A percentile compares a stretch with the other conserved stretches of the same genome.
Evolutionary conservation across 805 yeast species (phyloP).

Genomic region (Hanseniaspora lindneri): DNA sequence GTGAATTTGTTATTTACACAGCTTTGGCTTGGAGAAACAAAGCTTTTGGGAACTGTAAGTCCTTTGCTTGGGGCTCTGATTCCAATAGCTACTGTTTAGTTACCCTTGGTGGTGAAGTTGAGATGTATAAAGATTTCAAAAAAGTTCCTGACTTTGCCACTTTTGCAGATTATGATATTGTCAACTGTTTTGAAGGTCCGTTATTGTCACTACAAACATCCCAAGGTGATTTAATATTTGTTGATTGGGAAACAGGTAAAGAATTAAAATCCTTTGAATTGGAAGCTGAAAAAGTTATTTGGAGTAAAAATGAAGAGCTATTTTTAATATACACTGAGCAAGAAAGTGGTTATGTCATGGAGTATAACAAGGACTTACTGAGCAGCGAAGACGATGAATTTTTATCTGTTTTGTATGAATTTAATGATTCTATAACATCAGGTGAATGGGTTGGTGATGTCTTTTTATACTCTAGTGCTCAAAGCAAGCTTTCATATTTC

Average conservation of each 20-base stretch:
- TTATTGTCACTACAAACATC: constrained; percentile 64
- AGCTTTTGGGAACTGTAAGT: constrained; percentile 78
- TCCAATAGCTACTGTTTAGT: constrained; percentile 76
- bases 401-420: constrained; percentile 73
- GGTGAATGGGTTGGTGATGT: constrained; percentile 98
- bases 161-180: constrained; percentile 60
- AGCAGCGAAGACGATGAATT: constrained; percentile 58
- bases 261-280: constrained; percentile 84
- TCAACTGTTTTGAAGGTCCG: constrained; percentile 79
- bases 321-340: constrained; percentile 56
- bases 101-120: constrained; percentile 52
- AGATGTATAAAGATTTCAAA: constrained; percentile 73
- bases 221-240: constrained; percentile 74
- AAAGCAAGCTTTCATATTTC: constrained; percentile 81
- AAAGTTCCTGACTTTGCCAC: constrained; percentile 54
- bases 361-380: constrained; percentile 57
- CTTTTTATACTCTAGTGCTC: constrained; percentile 74
- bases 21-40: constrained; percentile 97
- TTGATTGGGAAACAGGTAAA: constrained; percentile 84
- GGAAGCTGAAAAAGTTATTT: constrained; percentile 63
- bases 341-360: constrained; percentile 58
- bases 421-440: constrained; percentile 67
- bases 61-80: constrained; percentile 92
- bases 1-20: constrained; percentile 90
- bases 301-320: constrained; percentile 91